phyloP scores from a whole-genome alignment of 2,329 filamentous ascomycete genomes.

The Alternaria sp. region DNA sequence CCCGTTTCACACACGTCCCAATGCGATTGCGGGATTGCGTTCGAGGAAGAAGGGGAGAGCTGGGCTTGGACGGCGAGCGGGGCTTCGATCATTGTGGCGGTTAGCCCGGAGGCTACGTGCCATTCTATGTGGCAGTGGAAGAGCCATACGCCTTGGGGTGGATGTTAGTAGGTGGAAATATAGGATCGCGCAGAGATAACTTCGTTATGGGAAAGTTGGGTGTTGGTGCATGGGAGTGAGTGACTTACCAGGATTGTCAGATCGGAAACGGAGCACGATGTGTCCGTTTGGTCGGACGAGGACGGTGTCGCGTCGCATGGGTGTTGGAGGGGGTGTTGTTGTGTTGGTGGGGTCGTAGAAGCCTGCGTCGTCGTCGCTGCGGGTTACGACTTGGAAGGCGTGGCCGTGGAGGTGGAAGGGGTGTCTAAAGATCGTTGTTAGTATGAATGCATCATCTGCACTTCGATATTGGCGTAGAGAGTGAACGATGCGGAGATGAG shows the following conservation, averaged over 20 bases:
- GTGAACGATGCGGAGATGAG: constrained; percentile 63
- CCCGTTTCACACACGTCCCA: constrained; percentile 63
- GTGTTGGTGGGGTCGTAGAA: constrained; percentile 55
- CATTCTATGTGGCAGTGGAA: constrained; percentile 48
- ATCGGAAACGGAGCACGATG: constrained; percentile 61
- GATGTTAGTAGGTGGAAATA: not conserved
- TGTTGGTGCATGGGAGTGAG: not conserved
- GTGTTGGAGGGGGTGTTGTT: constrained; percentile 28
- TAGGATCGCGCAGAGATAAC: not conserved
- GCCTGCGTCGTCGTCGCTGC: constrained; percentile 43
- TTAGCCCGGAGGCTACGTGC: constrained; percentile 55
- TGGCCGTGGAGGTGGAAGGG: constrained; percentile 74
- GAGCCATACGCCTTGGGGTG: constrained; percentile 31
- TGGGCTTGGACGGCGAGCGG: constrained; percentile 64
- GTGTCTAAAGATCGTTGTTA: constrained; percentile 40
- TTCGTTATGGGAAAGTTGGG: not conserved
- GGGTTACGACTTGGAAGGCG: constrained; percentile 45
- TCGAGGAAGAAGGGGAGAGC: constrained; percentile 11
- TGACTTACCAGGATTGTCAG: constrained; percentile 53
- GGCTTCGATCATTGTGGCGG: constrained; percentile 59
- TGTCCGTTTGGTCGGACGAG: constrained; percentile 62
- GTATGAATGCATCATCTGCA: not conserved
- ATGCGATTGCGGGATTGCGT: constrained; percentile 66
- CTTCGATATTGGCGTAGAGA: not conserved
- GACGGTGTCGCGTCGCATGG: constrained; percentile 61